These are phyloP conservation scores for Closterium sp. DNA, from an alignment of 139 green algal species.

Conservation along the genomic window DNA sequence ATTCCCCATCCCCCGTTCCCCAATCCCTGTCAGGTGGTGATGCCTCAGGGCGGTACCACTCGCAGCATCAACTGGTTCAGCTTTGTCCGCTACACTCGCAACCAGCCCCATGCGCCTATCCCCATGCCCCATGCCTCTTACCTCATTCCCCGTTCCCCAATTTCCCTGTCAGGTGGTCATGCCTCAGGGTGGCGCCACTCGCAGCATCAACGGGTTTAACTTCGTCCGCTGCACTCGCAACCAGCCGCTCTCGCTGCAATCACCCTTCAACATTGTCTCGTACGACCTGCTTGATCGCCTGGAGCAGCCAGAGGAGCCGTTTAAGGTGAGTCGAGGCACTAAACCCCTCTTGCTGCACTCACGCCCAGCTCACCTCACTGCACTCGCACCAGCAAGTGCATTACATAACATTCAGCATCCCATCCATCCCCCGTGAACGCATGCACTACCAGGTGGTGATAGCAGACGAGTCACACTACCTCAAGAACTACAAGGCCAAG, in stretches of 20 bases:
- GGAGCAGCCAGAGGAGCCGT: neutral
- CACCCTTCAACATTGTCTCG: constrained; percentile 34
- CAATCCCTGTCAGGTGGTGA: neutral
- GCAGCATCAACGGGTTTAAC: constrained; percentile 1
- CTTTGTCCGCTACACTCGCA: neutral
- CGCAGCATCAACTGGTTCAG: neutral
- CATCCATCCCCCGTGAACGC: too few species aligned
- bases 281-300: constrained; percentile 32
- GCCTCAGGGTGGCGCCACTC: neutral
- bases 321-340: neutral
- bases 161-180: neutral
- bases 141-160: too few species aligned
- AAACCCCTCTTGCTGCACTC: too few species aligned
- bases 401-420: too few species aligned
- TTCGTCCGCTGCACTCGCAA: neutral
- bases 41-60: neutral
- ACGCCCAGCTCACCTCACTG: too few species aligned
- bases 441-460: too few species aligned
- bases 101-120: too few species aligned
- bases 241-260: neutral
- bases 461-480: too few species aligned
- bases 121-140: too few species aligned
- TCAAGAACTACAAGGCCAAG: too few species aligned
- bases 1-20: too few species aligned
- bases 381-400: too few species aligned